Evolutionary conservation across 345 rosid genomes (phyloP).

Genomic region (Mercurialis annua): DNA sequence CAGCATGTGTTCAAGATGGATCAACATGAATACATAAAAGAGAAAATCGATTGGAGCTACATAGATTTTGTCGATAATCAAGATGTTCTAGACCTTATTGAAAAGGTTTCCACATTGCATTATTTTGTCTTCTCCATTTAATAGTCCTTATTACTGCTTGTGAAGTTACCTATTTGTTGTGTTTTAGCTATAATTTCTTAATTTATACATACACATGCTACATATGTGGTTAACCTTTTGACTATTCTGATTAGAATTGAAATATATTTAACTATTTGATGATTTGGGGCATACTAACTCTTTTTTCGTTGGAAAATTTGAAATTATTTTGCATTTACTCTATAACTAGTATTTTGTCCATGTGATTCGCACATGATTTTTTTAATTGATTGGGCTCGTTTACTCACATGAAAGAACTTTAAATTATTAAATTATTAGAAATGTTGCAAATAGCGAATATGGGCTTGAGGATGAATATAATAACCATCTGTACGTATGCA

Average conservation of each 20-base stretch:
- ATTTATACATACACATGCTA: no score
- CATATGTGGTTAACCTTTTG: neutral
- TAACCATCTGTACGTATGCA: no score
- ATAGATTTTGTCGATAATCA: slow-evolving; percentile 83
- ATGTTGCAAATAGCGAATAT: no score
- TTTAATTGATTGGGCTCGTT: no score
- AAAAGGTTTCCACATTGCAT: slow-evolving; percentile 54
- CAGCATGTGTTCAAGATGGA: slow-evolving; percentile 94
- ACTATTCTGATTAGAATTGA: neutral
- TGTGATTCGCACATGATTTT: no score
- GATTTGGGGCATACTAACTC: neutral
- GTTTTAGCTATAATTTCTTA: no score
- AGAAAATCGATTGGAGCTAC: slow-evolving; percentile 90
- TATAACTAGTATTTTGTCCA: no score
- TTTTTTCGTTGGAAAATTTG: neutral
- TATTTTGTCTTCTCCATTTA: neutral
- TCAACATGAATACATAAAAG: slow-evolving; percentile 65
- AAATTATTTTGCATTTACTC: no score
- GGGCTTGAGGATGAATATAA: no score
- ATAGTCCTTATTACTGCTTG: slow-evolving; percentile 1
- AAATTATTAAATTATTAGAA: no score
- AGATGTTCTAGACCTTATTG: slow-evolving; percentile 83
- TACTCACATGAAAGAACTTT: no score
- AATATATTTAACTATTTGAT: neutral
- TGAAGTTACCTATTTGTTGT: neutral